phyloP scores from a whole-genome alignment of 2,329 filamentous ascomycete genomes.

The Xylariaceae sp. region DNA sequence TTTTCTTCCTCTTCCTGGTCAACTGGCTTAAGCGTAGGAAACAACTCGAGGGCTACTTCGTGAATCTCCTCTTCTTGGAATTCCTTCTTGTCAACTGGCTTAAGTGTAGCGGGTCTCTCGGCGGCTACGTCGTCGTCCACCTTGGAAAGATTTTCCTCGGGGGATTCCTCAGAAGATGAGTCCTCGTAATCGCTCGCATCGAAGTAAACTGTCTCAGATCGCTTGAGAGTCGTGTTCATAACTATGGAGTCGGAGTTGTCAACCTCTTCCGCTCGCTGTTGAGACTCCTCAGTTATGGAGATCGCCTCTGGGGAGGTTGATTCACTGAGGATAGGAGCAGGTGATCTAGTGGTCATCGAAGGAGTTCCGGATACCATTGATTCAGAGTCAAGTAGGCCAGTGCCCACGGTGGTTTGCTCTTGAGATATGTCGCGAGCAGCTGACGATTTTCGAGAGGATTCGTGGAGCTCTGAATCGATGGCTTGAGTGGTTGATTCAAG shows the following conservation, averaged over 20 bases:
- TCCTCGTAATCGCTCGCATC: neutral
- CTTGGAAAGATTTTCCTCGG: constrained; percentile 12
- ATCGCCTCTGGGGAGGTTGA: neutral
- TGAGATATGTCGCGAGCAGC: no score
- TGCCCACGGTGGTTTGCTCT: constrained; percentile 21
- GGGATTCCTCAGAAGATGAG: neutral
- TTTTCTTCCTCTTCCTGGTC: neutral
- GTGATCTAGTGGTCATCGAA: constrained; percentile 12
- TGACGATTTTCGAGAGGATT: no score
- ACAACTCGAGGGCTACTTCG: no score
- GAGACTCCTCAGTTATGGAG: neutral
- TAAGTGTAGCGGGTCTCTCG: constrained; percentile 5
- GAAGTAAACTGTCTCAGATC: constrained; percentile 9
- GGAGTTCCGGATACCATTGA: constrained; percentile 27
- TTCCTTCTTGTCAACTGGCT: constrained; percentile 6
- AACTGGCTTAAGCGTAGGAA: no score
- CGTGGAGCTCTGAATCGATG: no score
- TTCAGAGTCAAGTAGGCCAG: constrained; percentile 24
- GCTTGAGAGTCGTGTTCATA: constrained; percentile 2
- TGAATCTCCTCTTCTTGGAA: constrained; percentile 7
- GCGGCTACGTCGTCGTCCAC: constrained; percentile 10
- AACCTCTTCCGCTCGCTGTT: neutral
- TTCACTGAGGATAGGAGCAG: neutral
- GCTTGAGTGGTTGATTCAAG: no score
- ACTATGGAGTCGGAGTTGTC: neutral